Conservation (phyloP, 2,329 filamentous ascomycete genomes). For the Ilyonectria destructans region DNA sequence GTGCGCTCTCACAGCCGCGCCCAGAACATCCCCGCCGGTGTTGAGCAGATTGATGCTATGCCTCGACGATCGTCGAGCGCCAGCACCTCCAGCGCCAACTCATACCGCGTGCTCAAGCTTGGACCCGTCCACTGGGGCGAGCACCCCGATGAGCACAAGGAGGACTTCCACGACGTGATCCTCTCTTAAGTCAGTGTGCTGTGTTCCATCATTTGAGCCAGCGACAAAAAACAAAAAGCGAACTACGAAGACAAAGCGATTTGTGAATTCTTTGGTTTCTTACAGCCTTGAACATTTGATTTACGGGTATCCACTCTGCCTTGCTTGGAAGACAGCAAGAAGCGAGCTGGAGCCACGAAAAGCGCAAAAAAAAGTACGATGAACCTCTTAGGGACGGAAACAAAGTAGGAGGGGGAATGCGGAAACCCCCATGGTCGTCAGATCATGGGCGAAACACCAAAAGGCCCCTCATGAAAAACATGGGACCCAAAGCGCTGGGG, state of each 20-base stretch:
- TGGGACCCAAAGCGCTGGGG: slow-evolving; percentile 9
- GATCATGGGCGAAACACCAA: slow-evolving; percentile 9
- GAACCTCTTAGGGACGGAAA: not conserved
- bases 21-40: slow-evolving; percentile 41
- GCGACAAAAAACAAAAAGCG: slow-evolving; percentile 26
- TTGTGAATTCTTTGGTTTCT: slow-evolving; percentile 25
- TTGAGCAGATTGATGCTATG: slow-evolving; percentile 40
- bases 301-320: slow-evolving; percentile 12
- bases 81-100: slow-evolving; percentile 57
- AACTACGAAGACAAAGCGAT: slow-evolving; percentile 36
- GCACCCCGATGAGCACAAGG: slow-evolving; percentile 70
- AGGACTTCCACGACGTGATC: slow-evolving; percentile 69
- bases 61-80: slow-evolving; percentile 67
- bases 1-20: slow-evolving; percentile 48
- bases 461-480: not conserved
- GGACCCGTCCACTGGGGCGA: slow-evolving; percentile 77
- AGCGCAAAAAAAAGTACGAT: slow-evolving; percentile 20
- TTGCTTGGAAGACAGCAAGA: slow-evolving; percentile 19
- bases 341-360: slow-evolving; percentile 19
- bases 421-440: slow-evolving; percentile 2
- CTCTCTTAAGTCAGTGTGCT: slow-evolving; percentile 53
- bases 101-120: slow-evolving; percentile 74
- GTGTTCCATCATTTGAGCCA: slow-evolving; percentile 24
- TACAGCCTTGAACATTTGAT: slow-evolving; percentile 13
- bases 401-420: not conserved